These are phyloP conservation scores for Spinacia oleracea DNA, from an alignment of 179 eudicot species.

Conservation along the genomic window DNA sequence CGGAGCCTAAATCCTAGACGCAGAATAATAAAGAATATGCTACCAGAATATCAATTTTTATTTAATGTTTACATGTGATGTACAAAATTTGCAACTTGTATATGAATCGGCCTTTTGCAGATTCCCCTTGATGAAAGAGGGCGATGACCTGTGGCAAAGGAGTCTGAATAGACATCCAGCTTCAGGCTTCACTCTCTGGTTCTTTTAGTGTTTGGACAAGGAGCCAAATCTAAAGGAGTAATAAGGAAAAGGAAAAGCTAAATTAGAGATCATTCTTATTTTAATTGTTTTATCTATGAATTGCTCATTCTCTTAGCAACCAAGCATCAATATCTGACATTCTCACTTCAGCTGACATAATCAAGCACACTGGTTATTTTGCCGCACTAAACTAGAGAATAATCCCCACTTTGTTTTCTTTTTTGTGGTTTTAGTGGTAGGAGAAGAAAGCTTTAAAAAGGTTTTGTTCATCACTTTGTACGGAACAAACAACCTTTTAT, in stretches of 20 bases:
- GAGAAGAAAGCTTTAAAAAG: constrained; percentile 23
- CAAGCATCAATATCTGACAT: constrained; percentile 16
- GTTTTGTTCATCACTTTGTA: constrained; percentile 27
- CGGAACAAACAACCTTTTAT: constrained; percentile 32
- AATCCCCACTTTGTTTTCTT: constrained; percentile 17
- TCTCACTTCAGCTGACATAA: constrained; percentile 24
- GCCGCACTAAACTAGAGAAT: constrained; percentile 22
- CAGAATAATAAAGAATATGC: constrained; percentile 13
- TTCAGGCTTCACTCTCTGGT: neutral
- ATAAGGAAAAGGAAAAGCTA: neutral
- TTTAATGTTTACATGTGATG: neutral
- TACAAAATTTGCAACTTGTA: constrained; percentile 7
- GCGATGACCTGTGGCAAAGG: constrained; percentile 14
- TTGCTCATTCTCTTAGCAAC: constrained; percentile 7
- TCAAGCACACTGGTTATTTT: constrained; percentile 20
- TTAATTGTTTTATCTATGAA: constrained; percentile 6
- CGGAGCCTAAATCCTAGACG: too few relatives aligned
- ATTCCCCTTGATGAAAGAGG: constrained; percentile 5
- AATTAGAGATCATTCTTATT: neutral
- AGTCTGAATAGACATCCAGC: neutral
- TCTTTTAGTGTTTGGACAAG: neutral
- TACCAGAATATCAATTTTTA: neutral
- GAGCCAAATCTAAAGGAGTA: constrained; percentile 6
- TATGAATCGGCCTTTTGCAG: neutral
- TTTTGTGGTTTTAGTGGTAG: constrained; percentile 29